phyloP scores from a whole-genome alignment of 257 asterid species.

The Dorcoceras hygrometricum region DNA sequence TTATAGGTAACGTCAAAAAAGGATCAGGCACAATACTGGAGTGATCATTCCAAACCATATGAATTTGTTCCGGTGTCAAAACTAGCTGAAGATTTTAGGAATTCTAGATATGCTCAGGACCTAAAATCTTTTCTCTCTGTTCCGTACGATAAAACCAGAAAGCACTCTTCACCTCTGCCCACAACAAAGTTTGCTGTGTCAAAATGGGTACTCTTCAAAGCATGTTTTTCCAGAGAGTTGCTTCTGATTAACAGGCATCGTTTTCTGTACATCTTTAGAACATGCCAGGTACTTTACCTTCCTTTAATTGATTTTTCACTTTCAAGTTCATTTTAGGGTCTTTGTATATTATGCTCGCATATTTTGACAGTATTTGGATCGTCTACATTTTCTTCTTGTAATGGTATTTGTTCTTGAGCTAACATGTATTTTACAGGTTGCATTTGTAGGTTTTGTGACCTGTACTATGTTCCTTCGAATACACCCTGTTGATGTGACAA shows the following conservation, averaged over 20 bases:
- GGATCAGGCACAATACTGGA: slow-evolving; percentile 93
- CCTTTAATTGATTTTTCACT: neutral
- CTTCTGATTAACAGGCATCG: slow-evolving; percentile 73
- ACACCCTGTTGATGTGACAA: slow-evolving; percentile 60
- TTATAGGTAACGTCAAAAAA: slow-evolving; percentile 73
- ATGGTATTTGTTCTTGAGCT: neutral
- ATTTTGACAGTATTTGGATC: neutral
- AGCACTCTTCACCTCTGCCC: slow-evolving; percentile 64
- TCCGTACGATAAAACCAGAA: slow-evolving; percentile 60
- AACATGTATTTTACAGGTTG: slow-evolving; percentile 54
- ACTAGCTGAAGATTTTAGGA: slow-evolving; percentile 69
- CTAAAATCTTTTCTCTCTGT: slow-evolving; percentile 41
- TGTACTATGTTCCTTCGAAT: slow-evolving; percentile 77
- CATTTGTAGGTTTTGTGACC: slow-evolving; percentile 71
- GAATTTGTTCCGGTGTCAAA: slow-evolving; percentile 60
- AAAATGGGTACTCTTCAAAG: slow-evolving; percentile 67
- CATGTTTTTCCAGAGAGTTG: slow-evolving; percentile 72
- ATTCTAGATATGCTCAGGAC: slow-evolving; percentile 54
- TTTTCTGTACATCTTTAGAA: slow-evolving; percentile 68
- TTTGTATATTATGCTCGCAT: neutral
- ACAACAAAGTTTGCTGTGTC: slow-evolving; percentile 58
- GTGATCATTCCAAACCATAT: slow-evolving; percentile 62
- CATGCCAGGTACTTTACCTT: slow-evolving; percentile 59
- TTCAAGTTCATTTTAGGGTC: neutral
- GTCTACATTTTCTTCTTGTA: neutral